Conservation (phyloP, 1,284 basidiomycete genomes). For the Rhodotorula sp. region DNA sequence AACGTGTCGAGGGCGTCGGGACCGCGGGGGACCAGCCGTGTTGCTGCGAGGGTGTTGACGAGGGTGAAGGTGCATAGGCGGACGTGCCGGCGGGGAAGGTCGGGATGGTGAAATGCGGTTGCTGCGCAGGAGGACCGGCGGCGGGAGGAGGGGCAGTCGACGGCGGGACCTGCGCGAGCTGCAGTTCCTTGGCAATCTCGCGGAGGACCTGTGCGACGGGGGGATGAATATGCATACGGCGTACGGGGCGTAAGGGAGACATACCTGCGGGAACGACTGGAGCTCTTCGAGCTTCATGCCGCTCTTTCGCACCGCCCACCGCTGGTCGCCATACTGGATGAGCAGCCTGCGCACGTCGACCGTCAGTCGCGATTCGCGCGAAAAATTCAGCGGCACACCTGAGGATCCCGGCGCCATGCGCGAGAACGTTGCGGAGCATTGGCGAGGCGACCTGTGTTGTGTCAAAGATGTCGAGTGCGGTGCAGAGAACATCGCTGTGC, state of each 20-base stretch:
- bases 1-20: no score
- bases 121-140: not conserved
- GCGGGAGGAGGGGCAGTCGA: not conserved
- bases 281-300: not conserved
- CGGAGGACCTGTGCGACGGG: not conserved
- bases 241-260: not conserved
- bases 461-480: slow-evolving; percentile 12
- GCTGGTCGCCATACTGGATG: not conserved
- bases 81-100: not conserved
- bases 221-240: no score
- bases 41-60: no score
- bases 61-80: no score
- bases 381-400: not conserved
- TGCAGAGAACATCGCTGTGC: slow-evolving; percentile 3
- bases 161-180: not conserved
- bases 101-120: no score
- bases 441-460: slow-evolving; percentile 6
- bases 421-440: slow-evolving; percentile 1
- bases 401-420: slow-evolving; percentile 7
- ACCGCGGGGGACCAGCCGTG: no score
- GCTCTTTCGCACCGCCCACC: not conserved
- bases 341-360: not conserved
- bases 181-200: not conserved
- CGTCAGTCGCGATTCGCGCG: not conserved
- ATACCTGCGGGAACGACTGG: not conserved